A percentile compares a stretch with the other conserved stretches of the same genome.
Evolutionary conservation across 2,329 filamentous ascomycete genomes (phyloP).

Genomic region (Colletotrichum destructivum): DNA sequence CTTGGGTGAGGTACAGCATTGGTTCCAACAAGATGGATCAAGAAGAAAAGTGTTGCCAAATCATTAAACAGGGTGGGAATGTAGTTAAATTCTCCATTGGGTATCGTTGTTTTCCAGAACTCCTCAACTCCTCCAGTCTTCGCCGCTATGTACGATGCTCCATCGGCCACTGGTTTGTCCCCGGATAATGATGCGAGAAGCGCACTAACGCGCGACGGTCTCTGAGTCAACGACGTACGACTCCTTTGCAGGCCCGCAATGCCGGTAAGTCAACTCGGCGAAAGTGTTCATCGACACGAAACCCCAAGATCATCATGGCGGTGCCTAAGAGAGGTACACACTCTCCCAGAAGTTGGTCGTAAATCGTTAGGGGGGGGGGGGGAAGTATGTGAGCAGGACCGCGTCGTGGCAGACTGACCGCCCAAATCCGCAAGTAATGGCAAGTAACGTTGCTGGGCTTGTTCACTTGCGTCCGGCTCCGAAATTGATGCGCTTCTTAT

Average conservation of each 20-base stretch:
- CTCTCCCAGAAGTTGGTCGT: background rate
- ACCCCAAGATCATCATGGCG: background rate
- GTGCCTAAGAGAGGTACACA: background rate
- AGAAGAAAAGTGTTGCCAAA: conserved; percentile 2
- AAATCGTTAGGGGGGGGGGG: background rate
- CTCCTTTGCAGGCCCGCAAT: background rate
- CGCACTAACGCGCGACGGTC: background rate
- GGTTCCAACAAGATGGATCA: background rate
- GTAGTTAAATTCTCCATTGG: conserved; percentile 1
- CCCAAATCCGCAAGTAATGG: background rate
- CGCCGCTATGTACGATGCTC: conserved; percentile 7
- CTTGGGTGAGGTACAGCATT: background rate
- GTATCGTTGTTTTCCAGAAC: conserved; percentile 25
- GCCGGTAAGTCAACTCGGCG: no score
- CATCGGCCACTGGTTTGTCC: background rate
- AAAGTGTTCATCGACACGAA: background rate
- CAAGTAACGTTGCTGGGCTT: background rate
- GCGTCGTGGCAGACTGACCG: background rate
- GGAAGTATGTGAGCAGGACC: no score
- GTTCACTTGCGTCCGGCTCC: conserved; percentile 66
- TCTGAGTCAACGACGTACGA: background rate
- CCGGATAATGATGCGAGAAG: background rate
- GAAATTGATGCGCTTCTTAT: conserved; percentile 72
- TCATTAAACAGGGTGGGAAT: background rate
- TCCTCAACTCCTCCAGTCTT: conserved; percentile 17